A percentile compares a stretch with the other conserved stretches of the same genome.
Conservation (phyloP, 805 yeast species). For the Vanderwaltozyma tropicalis region DNA sequence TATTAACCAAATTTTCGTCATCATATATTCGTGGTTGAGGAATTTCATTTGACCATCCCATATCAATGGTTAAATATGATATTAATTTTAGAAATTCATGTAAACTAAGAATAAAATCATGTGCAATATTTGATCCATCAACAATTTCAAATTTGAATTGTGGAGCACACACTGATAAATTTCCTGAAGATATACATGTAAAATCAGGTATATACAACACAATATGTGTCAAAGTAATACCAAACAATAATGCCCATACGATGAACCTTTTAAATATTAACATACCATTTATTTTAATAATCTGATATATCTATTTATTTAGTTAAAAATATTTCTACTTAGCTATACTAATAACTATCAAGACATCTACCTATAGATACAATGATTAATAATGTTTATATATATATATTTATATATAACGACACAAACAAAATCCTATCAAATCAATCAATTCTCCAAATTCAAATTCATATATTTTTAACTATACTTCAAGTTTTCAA, state of each 20-base stretch:
- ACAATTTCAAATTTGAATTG: slow-evolving; percentile 18
- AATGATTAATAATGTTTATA: no score
- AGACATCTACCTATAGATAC: no score
- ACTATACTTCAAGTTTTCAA: no score
- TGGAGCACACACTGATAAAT: slow-evolving; percentile 19
- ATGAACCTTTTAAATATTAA: slow-evolving; percentile 10
- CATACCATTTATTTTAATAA: slow-evolving; percentile 2
- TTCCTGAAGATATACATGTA: slow-evolving; percentile 13
- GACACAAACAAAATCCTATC: no score
- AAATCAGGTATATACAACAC: slow-evolving; percentile 18
- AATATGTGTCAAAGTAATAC: slow-evolving; percentile 11
- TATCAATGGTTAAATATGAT: slow-evolving; percentile 23
- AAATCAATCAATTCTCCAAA: no score
- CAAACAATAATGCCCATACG: slow-evolving; percentile 11
- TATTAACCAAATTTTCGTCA: slow-evolving; percentile 21
- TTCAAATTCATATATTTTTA: no score
- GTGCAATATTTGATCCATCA: slow-evolving; percentile 14
- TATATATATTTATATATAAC: no score
- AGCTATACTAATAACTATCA: no score
- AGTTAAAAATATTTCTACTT: no score
- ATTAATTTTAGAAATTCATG: slow-evolving; percentile 19
- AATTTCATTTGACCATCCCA: slow-evolving; percentile 17
- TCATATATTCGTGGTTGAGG: slow-evolving; percentile 12
- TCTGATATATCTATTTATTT: no score
- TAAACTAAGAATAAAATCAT: slow-evolving; percentile 16